Evolutionary conservation across 1,284 basidiomycete species (phyloP).

Genomic region (Waitea zeae): DNA sequence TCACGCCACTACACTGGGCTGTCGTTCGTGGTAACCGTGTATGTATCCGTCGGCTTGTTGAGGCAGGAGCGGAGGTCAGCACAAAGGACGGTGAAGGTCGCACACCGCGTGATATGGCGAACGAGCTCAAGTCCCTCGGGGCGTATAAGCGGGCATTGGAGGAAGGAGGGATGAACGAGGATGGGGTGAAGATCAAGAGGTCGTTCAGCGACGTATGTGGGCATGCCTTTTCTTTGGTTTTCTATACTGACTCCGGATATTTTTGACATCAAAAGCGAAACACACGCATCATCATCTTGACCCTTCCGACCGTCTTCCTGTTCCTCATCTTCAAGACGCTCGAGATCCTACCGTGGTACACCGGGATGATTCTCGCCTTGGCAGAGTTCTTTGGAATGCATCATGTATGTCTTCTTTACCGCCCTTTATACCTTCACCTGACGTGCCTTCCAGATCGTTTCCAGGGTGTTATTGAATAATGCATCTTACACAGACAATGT

Average conservation of each 20-base stretch:
- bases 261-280: slow-evolving; percentile 32
- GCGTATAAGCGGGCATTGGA: slow-evolving; percentile 81
- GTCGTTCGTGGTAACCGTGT: slow-evolving; percentile 88
- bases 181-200: slow-evolving; percentile 50
- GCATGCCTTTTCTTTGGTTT: neutral
- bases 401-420: slow-evolving; percentile 38
- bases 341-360: slow-evolving; percentile 78
- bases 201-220: slow-evolving; percentile 50
- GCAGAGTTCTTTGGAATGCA: slow-evolving; percentile 88
- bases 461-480: slow-evolving; percentile 67
- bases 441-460: slow-evolving; percentile 42
- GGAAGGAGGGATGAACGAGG: slow-evolving; percentile 68
- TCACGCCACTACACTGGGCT: slow-evolving; percentile 95
- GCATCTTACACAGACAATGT: slow-evolving; percentile 63
- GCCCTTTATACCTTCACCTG: slow-evolving; percentile 7
- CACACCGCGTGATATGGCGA: slow-evolving; percentile 88
- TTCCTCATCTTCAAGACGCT: slow-evolving; percentile 75
- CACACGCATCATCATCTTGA: slow-evolving; percentile 69
- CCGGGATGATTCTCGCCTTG: slow-evolving; percentile 64
- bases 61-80: slow-evolving; percentile 71
- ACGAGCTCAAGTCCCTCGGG: slow-evolving; percentile 78
- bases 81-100: slow-evolving; percentile 76
- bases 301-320: slow-evolving; percentile 64
- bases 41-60: slow-evolving; percentile 74
- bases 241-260: slow-evolving; percentile 4